Evolutionary conservation across 78 protist genomes (phyloP).

Genomic region (Planoprotostelium fungivorum): DNA sequence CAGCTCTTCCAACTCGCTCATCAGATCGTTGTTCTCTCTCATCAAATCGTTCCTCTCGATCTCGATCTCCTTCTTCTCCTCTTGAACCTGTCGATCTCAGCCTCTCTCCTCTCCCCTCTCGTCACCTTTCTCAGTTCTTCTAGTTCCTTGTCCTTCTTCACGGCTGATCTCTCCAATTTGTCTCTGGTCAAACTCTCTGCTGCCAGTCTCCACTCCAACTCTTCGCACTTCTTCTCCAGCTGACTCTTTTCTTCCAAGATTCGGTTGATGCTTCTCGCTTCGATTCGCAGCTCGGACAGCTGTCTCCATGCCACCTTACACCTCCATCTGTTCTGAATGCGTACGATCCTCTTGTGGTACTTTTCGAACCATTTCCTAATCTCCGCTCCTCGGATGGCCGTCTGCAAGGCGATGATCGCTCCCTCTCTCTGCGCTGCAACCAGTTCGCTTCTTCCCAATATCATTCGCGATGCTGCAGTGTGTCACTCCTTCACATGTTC

Average conservation of each 20-base stretch:
- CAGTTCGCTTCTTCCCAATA: not conserved
- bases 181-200: conserved; percentile 24
- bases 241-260: conserved; percentile 38
- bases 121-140: not conserved
- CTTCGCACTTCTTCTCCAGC: conserved; percentile 47
- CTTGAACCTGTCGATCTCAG: not conserved
- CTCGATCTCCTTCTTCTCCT: not conserved
- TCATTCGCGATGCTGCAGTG: conserved; percentile 4
- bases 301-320: conserved; percentile 35
- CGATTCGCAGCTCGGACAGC: conserved; percentile 23
- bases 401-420: conserved; percentile 21
- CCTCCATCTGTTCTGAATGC: conserved; percentile 45
- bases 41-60: not conserved
- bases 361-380: not conserved
- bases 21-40: not conserved
- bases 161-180: conserved; percentile 25
- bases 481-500: not conserved
- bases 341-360: conserved; percentile 6
- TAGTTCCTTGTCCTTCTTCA: conserved; percentile 2
- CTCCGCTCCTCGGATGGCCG: conserved; percentile 13
- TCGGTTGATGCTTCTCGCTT: conserved; percentile 27
- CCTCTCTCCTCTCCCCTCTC: not conserved
- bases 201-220: conserved; percentile 42
- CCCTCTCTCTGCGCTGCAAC: not conserved
- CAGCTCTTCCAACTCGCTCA: not conserved